Conservation (phyloP, 83 land plant species). For the Picea mariana region DNA sequence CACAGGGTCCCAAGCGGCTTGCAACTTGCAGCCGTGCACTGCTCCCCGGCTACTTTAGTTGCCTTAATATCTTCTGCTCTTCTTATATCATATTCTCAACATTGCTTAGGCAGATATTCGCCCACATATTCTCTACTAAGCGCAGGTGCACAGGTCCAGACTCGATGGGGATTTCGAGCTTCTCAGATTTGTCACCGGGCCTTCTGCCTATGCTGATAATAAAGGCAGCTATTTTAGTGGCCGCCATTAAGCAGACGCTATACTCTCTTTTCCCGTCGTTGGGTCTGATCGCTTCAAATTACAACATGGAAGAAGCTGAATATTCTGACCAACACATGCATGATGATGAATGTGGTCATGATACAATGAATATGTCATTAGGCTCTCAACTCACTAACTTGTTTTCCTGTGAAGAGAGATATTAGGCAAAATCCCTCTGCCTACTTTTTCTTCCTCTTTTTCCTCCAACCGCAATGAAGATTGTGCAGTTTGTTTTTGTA, state of each 20-base stretch:
- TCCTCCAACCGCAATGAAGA: neutral
- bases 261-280: neutral
- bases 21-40: too few species aligned
- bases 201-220: neutral
- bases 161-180: constrained; percentile 6
- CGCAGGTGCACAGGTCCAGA: too few species aligned
- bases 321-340: neutral
- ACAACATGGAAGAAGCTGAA: neutral
- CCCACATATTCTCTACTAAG: too few species aligned
- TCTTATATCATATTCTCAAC: too few species aligned
- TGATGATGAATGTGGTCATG: too few species aligned
- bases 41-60: too few species aligned
- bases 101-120: too few species aligned
- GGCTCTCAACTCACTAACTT: neutral
- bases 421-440: neutral
- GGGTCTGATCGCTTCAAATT: neutral
- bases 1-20: too few species aligned
- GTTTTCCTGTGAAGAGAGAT: neutral
- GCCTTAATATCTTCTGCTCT: too few species aligned
- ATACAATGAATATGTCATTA: neutral
- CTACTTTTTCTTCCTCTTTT: neutral
- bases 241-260: neutral
- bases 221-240: neutral
- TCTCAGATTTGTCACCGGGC: neutral
- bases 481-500: constrained; percentile 44